phyloP scores from a whole-genome alignment of 371 early-diverging fungal species.

The Lichtheimia ornata region DNA sequence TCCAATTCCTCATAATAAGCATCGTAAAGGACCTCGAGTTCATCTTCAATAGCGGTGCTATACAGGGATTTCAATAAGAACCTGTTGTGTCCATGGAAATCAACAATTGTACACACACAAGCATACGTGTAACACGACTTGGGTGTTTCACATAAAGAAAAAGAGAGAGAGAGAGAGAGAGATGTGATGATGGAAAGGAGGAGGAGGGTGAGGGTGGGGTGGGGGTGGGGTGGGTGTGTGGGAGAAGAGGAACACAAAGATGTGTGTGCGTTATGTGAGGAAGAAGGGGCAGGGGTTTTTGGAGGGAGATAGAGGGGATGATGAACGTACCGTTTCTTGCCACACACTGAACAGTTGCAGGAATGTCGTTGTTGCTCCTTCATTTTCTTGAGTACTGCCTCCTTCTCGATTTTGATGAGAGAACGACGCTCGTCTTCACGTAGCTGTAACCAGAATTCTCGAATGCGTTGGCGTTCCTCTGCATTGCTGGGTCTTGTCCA shows the following conservation, averaged over 20 bases:
- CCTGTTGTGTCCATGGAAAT: background rate
- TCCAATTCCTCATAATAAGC: constrained; percentile 92
- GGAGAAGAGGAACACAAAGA: too few species aligned
- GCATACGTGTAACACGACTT: too few species aligned
- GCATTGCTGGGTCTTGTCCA: constrained; percentile 26
- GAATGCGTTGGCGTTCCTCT: constrained; percentile 83
- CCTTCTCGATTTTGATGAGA: constrained; percentile 88
- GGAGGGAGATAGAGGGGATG: background rate
- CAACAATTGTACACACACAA: too few species aligned
- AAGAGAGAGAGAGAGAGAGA: too few species aligned
- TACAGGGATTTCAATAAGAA: constrained; percentile 5
- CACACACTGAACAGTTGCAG: constrained; percentile 89
- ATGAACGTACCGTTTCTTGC: constrained; percentile 78
- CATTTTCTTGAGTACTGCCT: constrained; percentile 89
- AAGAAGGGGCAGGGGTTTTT: background rate
- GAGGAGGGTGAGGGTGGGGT: too few species aligned
- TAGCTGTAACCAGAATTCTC: constrained; percentile 90
- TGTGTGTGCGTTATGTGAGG: too few species aligned
- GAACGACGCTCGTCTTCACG: constrained; percentile 83
- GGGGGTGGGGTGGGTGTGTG: too few species aligned
- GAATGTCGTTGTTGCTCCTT: constrained; percentile 92
- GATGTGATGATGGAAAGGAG: too few species aligned
- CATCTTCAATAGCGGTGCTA: constrained; percentile 90
- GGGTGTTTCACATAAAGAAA: too few species aligned
- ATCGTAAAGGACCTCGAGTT: constrained; percentile 89